Evolutionary conservation across 768 basidiomycete species (phyloP).

Genomic region (Naganishia kalamii): DNA sequence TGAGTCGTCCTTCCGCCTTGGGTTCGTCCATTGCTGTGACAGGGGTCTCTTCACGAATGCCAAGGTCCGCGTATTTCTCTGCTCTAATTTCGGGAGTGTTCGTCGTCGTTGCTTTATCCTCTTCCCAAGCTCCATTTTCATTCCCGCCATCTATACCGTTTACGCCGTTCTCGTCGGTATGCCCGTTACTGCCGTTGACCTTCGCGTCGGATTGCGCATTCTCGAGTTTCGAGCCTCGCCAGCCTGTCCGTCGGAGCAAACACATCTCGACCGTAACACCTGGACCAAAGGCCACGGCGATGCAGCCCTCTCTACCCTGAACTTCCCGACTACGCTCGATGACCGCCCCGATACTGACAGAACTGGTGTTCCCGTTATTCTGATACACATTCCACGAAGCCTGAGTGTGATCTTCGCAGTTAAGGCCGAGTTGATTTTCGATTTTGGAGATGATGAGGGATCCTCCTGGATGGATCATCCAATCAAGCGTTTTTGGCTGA

Average conservation of each 20-base stretch:
- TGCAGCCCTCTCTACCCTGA: slow-evolving; percentile 23
- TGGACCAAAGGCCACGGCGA: slow-evolving; percentile 28
- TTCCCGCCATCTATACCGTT: no score
- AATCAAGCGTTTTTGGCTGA: slow-evolving; percentile 23
- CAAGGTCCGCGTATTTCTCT: not conserved
- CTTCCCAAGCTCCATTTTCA: not conserved
- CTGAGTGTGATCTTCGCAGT: slow-evolving; percentile 21
- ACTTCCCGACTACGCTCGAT: slow-evolving; percentile 21
- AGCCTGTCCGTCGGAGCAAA: slow-evolving; percentile 23
- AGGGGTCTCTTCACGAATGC: not conserved
- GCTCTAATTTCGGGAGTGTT: not conserved
- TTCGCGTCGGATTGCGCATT: not conserved
- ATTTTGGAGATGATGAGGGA: slow-evolving; percentile 27
- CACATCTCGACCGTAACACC: slow-evolving; percentile 29
- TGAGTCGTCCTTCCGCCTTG: not conserved
- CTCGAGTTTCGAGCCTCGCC: slow-evolving; percentile 21
- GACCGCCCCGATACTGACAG: slow-evolving; percentile 26
- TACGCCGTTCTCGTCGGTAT: not conserved
- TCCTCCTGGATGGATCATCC: slow-evolving; percentile 31
- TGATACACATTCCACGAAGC: slow-evolving; percentile 27
- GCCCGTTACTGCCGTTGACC: not conserved
- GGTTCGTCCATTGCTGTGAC: not conserved
- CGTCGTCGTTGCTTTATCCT: not conserved
- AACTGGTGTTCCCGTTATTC: slow-evolving; percentile 26
- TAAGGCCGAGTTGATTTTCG: slow-evolving; percentile 10